Percentiles rank a stretch among this genome's conserved stretches.
Conservation (phyloP, 352 stramenopile species). For the Globisporangium polare region DNA sequence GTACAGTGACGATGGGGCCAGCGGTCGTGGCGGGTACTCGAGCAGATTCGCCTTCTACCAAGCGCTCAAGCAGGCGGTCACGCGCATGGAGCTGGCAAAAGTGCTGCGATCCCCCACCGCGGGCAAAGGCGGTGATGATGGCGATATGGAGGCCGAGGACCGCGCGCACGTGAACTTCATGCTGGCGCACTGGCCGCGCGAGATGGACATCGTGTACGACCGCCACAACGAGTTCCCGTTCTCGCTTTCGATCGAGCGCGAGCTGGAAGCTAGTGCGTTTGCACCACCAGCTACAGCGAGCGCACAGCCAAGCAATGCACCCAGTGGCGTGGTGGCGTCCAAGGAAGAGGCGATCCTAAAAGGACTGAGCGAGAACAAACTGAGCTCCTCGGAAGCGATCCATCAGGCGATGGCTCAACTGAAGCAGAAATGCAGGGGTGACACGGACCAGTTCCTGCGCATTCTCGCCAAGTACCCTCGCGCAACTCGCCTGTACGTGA, state of each 20-base stretch:
- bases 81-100: slow-evolving; percentile 30
- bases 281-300: neutral
- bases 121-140: neutral
- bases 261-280: slow-evolving; percentile 21
- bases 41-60: slow-evolving; percentile 31
- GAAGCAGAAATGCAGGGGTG: slow-evolving; percentile 15
- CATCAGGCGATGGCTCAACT: slow-evolving; percentile 39
- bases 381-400: slow-evolving; percentile 45
- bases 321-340: neutral
- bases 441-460: slow-evolving; percentile 29
- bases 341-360: slow-evolving; percentile 45
- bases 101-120: neutral
- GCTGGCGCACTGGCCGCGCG: slow-evolving; percentile 48
- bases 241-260: slow-evolving; percentile 29
- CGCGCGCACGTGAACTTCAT: slow-evolving; percentile 32
- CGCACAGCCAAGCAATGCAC: neutral
- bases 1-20: neutral
- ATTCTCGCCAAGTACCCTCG: slow-evolving; percentile 44
- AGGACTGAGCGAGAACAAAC: slow-evolving; percentile 33
- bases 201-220: slow-evolving; percentile 36
- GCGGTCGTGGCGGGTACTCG: slow-evolving; percentile 7
- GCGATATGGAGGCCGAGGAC: slow-evolving; percentile 15
- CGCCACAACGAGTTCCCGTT: slow-evolving; percentile 32
- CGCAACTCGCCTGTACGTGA: slow-evolving; percentile 33
- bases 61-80: slow-evolving; percentile 27